A percentile compares a stretch with the other conserved stretches of the same genome.
Evolutionary conservation across 108 stramenopile genomes (phyloP).

Genomic region (Cyclotella sp.): DNA sequence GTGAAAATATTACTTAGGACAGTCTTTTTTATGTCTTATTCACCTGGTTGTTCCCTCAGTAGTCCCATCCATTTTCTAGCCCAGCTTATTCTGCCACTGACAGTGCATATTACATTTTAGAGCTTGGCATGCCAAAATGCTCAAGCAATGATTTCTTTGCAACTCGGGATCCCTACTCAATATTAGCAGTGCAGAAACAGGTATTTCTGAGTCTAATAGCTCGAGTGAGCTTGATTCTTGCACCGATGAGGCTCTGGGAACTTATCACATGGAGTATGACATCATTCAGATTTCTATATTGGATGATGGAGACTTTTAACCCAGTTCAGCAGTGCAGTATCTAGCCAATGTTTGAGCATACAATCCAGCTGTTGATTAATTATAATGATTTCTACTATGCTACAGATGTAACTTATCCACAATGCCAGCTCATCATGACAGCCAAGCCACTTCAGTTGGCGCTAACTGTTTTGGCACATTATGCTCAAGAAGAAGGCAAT

Average conservation of each 20-base stretch:
- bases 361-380: conserved; percentile 6
- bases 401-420: conserved; percentile 23
- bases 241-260: conserved; percentile 13
- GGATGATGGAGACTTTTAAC: conserved; percentile 2
- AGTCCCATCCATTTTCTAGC: background rate
- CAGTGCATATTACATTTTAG: background rate
- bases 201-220: background rate
- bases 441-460: background rate
- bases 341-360: conserved; percentile 13
- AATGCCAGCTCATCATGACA: conserved; percentile 22
- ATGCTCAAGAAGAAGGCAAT: background rate
- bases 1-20: too few species aligned
- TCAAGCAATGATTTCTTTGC: background rate
- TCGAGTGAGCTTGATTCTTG: conserved; percentile 23
- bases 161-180: conserved; percentile 2
- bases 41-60: too few species aligned
- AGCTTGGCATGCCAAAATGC: conserved; percentile 5
- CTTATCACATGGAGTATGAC: conserved; percentile 23
- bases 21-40: too few species aligned
- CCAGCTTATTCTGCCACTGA: background rate
- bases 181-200: conserved; percentile 2
- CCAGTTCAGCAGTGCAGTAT: background rate
- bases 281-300: background rate
- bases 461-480: background rate
- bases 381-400: conserved; percentile 18